Evolutionary conservation across 2,329 filamentous ascomycete genomes (phyloP), one percentile per base, ranked within the genome.

Genomic region (Aspergillus cejpii): DNA sequence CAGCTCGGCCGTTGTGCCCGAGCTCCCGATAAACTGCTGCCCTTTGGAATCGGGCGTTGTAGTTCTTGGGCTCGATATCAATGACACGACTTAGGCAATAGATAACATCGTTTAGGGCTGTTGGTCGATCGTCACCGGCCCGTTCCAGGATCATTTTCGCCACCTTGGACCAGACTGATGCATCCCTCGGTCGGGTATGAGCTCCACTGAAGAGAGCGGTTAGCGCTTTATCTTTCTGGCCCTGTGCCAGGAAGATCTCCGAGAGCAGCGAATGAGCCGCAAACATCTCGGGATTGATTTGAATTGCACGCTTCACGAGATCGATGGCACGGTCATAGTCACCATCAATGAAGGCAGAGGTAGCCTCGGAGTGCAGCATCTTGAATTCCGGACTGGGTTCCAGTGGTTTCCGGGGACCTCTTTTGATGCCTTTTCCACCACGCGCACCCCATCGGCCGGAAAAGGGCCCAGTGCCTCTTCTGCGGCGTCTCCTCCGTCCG

Each of bases 241-340:
- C 78, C 58, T 74, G 72, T 10, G 72, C 71, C 7, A 75, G 61
- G 41, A 79, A 74, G 40, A 81, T 77, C 49, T 83, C 76, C 0
- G 79, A 79, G 6, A 82, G 66, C 15, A 83, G 65, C 41, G 74
- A 77, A 64, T 83, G 78, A 11, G 79, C 77, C 21, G 74, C 71
- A 58, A 78, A 82, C 52, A 83, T 77, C 58, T 83, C 79, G 0
- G 80, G 79, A 53, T 84, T 83, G 23, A 71, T 64, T 31, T 73
- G 66, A 24, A 80, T 73, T 6, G 77, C 77, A 48, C 71, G 63
- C 45, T 70, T 68, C 29, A 72, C 66, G 8, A 69, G 53, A 5
- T 67, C 58, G 41, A 61, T 69, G 39, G 65, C 74, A 55, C 60
- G 65, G 41, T 69, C 71, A 46, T 70, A 71, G 39, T 74, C 64